Percentiles rank a stretch among this genome's conserved stretches.
Evolutionary conservation across 129 eudicot genomes (phyloP).

Genomic region (Flaveria ramosissima): DNA sequence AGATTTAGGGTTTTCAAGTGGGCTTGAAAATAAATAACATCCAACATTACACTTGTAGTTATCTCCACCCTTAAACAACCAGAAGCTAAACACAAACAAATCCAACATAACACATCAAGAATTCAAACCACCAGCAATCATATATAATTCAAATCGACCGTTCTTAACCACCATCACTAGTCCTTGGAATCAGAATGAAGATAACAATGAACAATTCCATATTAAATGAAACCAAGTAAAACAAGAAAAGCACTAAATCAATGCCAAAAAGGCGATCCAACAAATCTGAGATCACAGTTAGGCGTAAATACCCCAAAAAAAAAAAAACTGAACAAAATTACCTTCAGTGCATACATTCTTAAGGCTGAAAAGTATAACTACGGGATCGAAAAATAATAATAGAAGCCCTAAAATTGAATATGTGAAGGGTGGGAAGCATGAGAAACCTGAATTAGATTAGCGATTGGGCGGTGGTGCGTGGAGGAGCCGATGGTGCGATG

Average conservation of each 20-base stretch:
- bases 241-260: no score
- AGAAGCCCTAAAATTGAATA: background rate
- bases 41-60: background rate
- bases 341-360: background rate
- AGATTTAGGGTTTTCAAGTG: constrained; percentile 18
- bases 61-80: background rate
- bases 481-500: background rate
- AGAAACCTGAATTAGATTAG: background rate
- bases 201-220: no score
- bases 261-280: background rate
- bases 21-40: background rate
- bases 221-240: no score
- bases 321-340: no score
- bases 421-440: background rate
- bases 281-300: background rate
- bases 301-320: no score
- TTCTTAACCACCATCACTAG: no score
- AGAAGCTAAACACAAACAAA: background rate
- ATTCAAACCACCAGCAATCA: no score
- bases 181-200: no score
- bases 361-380: background rate
- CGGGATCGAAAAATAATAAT: background rate
- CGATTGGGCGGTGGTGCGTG: background rate
- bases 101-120: background rate
- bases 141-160: no score